Evolutionary conservation across 73 alveolate genomes (phyloP).

Genomic region (Symbiodinium pilosum): DNA sequence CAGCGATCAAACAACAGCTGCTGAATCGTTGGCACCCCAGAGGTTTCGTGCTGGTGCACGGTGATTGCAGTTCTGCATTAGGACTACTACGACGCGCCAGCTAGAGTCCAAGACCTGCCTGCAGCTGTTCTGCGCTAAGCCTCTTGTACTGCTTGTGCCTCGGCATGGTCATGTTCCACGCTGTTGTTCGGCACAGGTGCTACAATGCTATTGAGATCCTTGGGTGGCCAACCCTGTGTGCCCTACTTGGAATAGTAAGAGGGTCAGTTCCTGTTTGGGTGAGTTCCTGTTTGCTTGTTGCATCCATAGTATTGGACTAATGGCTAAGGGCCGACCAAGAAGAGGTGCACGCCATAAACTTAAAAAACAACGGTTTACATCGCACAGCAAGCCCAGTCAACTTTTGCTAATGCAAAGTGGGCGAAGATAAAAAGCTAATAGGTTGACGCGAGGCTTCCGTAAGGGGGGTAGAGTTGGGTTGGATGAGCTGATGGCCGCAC

Average conservation of each 20-base stretch:
- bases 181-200: constrained; percentile 5
- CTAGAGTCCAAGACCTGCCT: constrained; percentile 70
- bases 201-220: constrained; percentile 15
- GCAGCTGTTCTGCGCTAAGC: constrained; percentile 23
- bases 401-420: too few species aligned
- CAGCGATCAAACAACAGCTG: constrained; percentile 62
- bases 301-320: too few species aligned
- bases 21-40: background rate
- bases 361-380: too few species aligned
- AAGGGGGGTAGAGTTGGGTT: too few species aligned
- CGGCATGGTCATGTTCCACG: background rate
- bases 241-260: background rate
- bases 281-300: too few species aligned
- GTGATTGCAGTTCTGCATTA: background rate
- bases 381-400: too few species aligned
- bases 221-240: constrained; percentile 30
- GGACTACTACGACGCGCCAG: constrained; percentile 31
- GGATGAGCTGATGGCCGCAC: too few species aligned
- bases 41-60: background rate
- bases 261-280: too few species aligned
- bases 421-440: too few species aligned
- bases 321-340: too few species aligned
- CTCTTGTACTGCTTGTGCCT: background rate
- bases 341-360: too few species aligned
- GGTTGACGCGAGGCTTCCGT: too few species aligned